These are phyloP conservation scores for Suillus paluster DNA, from an alignment of 768 basidiomycete genomes.

Conservation along the genomic window DNA sequence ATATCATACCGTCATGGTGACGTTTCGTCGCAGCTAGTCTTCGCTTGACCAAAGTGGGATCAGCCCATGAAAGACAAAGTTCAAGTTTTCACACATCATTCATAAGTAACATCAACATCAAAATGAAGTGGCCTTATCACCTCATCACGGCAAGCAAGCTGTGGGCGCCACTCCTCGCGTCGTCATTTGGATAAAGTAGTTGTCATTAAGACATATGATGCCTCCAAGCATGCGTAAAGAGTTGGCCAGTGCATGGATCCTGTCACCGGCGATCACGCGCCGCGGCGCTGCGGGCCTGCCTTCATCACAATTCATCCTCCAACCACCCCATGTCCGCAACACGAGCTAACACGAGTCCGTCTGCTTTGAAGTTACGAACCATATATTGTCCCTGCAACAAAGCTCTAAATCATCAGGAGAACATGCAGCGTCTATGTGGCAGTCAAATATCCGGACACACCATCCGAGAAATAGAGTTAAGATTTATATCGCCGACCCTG, in stretches of 20 bases:
- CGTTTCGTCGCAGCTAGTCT: not conserved
- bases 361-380: not conserved
- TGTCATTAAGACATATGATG: slow-evolving; percentile 9
- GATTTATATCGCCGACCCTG: slow-evolving; percentile 2
- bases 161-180: slow-evolving; percentile 9
- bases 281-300: not conserved
- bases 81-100: slow-evolving; percentile 1
- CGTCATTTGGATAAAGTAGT: slow-evolving; percentile 6
- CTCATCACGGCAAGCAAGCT: slow-evolving; percentile 3
- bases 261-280: not conserved
- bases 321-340: slow-evolving; percentile 7
- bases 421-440: not conserved
- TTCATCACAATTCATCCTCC: slow-evolving; percentile 6
- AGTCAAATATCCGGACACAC: slow-evolving; percentile 5
- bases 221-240: slow-evolving; percentile 8
- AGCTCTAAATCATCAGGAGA: not conserved
- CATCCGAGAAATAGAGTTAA: slow-evolving; percentile 7
- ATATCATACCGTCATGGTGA: not conserved
- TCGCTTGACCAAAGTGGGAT: not conserved
- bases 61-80: slow-evolving; percentile 7
- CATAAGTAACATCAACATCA: not conserved
- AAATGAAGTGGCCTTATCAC: slow-evolving; percentile 4
- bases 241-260: not conserved
- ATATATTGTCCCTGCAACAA: not conserved
- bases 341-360: slow-evolving; percentile 6